Conservation (phyloP, 192 early-diverging fungal species). For the Entomortierella lignicola region DNA sequence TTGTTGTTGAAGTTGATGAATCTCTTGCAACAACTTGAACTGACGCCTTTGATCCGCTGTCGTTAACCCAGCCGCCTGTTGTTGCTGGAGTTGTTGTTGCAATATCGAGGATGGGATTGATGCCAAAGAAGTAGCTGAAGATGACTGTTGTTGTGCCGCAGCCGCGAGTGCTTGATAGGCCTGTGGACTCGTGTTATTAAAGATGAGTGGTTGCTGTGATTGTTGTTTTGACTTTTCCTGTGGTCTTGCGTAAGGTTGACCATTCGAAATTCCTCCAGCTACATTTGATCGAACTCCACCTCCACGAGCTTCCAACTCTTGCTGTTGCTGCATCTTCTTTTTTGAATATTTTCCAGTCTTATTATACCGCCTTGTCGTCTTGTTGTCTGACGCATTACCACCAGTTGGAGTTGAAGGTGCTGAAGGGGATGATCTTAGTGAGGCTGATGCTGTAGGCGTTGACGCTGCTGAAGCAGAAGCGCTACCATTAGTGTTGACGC, state of each 20-base stretch:
- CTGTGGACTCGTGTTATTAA: slow-evolving; percentile 17
- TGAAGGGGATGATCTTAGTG: slow-evolving; percentile 9
- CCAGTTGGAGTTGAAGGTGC: slow-evolving; percentile 22
- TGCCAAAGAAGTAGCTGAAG: background rate
- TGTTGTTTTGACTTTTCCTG: background rate
- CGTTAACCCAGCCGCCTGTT: slow-evolving; percentile 1
- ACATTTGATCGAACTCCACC: background rate
- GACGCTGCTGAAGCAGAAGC: background rate
- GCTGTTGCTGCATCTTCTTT: slow-evolving; percentile 54
- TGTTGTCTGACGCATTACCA: slow-evolving; percentile 15
- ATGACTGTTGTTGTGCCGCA: background rate
- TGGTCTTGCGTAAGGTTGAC: slow-evolving; percentile 5
- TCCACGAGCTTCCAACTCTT: background rate
- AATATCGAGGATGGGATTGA: slow-evolving; percentile 4
- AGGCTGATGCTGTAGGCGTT: slow-evolving; percentile 12
- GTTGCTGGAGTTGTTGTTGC: slow-evolving; percentile 13
- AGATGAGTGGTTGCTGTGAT: slow-evolving; percentile 1
- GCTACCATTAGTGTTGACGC: background rate
- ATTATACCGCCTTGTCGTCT: slow-evolving; percentile 65
- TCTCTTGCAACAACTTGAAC: slow-evolving; percentile 30
- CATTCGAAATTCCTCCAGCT: background rate
- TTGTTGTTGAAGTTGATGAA: slow-evolving; percentile 30
- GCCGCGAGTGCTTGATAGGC: slow-evolving; percentile 11
- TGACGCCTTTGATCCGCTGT: slow-evolving; percentile 30
- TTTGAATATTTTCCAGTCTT: slow-evolving; percentile 74